phyloP scores from a whole-genome alignment of 2,329 filamentous ascomycete genomes.

The Exophiala oligosperma region DNA sequence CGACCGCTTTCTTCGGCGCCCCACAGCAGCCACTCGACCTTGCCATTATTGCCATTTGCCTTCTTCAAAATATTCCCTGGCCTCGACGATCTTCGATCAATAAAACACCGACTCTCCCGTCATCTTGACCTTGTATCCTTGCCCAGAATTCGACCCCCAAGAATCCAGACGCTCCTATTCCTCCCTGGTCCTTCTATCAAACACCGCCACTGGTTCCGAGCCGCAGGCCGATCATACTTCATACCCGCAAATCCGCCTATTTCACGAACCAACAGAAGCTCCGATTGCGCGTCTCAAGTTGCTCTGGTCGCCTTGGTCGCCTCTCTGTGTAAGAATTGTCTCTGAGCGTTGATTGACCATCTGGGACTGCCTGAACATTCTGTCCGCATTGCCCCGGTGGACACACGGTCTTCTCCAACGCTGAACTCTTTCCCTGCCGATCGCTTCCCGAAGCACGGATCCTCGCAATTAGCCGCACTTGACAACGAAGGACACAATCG shows the following conservation, averaged over 20 bases:
- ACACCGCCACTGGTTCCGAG: background rate
- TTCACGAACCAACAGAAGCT: background rate
- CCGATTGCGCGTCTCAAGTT: background rate
- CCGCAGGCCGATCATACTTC: background rate
- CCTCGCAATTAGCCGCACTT: background rate
- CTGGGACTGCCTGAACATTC: background rate
- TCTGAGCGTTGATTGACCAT: background rate
- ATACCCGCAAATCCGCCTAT: background rate
- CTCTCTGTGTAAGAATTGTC: background rate
- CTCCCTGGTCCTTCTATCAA: background rate
- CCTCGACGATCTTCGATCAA: background rate
- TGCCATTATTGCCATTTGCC: background rate
- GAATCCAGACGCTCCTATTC: background rate
- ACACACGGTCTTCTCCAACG: background rate
- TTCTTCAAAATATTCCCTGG: background rate
- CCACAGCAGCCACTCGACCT: background rate
- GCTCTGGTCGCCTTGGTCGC: background rate
- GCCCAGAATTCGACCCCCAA: background rate
- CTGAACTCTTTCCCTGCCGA: background rate
- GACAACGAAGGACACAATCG: background rate
- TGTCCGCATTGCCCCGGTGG: background rate
- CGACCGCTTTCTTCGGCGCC: background rate
- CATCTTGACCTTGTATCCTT: background rate
- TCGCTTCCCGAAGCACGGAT: background rate
- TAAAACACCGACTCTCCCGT: background rate